Evolutionary conservation across 768 basidiomycete genomes (phyloP).

Genomic region (Termitomyces sp.): DNA sequence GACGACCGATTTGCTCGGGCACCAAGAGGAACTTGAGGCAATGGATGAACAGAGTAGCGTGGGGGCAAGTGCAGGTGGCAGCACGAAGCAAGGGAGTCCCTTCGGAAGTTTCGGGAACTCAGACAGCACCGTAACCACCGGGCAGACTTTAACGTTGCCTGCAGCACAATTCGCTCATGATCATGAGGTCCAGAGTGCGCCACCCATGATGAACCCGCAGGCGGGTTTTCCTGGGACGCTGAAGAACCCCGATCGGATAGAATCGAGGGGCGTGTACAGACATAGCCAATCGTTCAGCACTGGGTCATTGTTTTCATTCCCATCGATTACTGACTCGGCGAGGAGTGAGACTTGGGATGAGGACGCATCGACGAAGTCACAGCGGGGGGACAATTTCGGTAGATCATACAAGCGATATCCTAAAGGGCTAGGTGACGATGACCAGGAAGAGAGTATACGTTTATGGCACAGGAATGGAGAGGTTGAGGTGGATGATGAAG

Average conservation of each 20-base stretch:
- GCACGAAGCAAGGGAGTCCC: slow-evolving; percentile 13
- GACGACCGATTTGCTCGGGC: slow-evolving; percentile 24
- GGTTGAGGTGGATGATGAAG: slow-evolving; percentile 23
- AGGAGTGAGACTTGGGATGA: slow-evolving; percentile 40
- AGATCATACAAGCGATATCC: slow-evolving; percentile 45
- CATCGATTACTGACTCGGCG: slow-evolving; percentile 50
- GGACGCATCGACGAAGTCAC: slow-evolving; percentile 20
- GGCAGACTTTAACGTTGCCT: slow-evolving; percentile 32
- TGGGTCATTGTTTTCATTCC: slow-evolving; percentile 44
- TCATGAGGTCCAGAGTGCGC: slow-evolving; percentile 41
- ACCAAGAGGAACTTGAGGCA: slow-evolving; percentile 19
- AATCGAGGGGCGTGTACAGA: slow-evolving; percentile 36
- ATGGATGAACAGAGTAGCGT: slow-evolving; percentile 12
- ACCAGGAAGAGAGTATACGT: slow-evolving; percentile 59
- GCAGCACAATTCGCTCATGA: slow-evolving; percentile 26
- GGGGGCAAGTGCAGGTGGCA: slow-evolving; percentile 14
- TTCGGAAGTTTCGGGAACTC: slow-evolving; percentile 3
- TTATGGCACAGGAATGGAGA: slow-evolving; percentile 37
- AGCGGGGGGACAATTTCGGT: slow-evolving; percentile 28
- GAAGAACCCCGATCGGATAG: slow-evolving; percentile 24
- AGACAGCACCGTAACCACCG: slow-evolving; percentile 5
- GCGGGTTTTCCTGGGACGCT: slow-evolving; percentile 22
- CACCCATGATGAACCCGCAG: slow-evolving; percentile 37
- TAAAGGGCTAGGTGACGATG: slow-evolving; percentile 47
- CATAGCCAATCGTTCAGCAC: slow-evolving; percentile 19